Evolutionary conservation across 257 asterid genomes (phyloP), one percentile per base, ranked within the genome.

Genomic region (Apocynum venetum): DNA sequence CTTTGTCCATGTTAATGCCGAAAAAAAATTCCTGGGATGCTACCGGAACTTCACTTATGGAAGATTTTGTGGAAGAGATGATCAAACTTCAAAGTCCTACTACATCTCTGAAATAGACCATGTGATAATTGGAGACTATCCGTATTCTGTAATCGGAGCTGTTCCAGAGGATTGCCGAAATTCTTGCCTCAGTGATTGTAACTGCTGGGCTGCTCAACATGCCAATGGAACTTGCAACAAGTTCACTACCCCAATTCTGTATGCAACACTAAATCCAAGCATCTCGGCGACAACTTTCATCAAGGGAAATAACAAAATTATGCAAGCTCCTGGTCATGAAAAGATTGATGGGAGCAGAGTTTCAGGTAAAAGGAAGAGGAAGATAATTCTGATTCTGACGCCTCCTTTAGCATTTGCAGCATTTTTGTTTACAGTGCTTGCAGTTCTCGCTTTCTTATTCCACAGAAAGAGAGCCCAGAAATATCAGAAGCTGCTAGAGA

Each of bases 151-250:
- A 36, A n/a, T 57, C 31, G 51, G 61, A 74, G 20, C 68, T 75
- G 66, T 36, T 31, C 36, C 46, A 60, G 79, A 47, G 69, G 83
- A 79, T 49, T 79, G 83, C 31, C 63, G 57, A 3, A 44, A 75
- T 4, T 76, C 81, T 31, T 82, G 83, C 68, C 43, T 57, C 48
- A 79, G 40, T 20, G 86, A 79, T 25, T 82, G 86, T 40, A 74
- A 71, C 49, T 82, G 86, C 53, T 74, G 65, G 76, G 78, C 81
- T 31, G 79, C 74, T 43, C 69, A 75, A 6, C 64, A 70, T 48
- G 46, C 31, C 0, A 17, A 52, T 20, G 78, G 78, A 6, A 52
- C 3, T 61, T 82, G 83, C 47, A 47, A 15, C 7, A 79, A 75
- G 40, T 73, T 71, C 70, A 79, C 71, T 61, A 72, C 75, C 25